Percentiles rank a stretch among this genome's conserved stretches.
phyloP scores from a whole-genome alignment of 148 eudicot genomes.

The Rhododendron ferrugineum region DNA sequence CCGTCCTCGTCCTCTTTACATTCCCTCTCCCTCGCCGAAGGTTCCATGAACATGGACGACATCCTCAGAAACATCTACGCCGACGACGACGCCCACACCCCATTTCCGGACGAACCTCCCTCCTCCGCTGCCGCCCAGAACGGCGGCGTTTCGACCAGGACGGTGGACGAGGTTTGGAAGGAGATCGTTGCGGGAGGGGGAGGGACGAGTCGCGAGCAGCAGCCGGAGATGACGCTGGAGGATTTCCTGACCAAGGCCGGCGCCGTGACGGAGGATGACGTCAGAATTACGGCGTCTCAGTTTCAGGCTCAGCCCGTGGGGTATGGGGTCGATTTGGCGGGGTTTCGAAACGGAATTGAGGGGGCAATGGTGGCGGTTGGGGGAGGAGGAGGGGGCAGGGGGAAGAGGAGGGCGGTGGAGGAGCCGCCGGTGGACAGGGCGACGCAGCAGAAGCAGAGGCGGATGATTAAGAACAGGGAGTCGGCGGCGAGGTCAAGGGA shows the following conservation, averaged over 20 bases:
- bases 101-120: background rate
- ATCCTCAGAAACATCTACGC: constrained; percentile 41
- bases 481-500: constrained; percentile 68
- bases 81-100: constrained; percentile 22
- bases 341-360: constrained; percentile 17
- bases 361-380: constrained; percentile 5
- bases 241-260: constrained; percentile 49
- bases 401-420: constrained; percentile 36
- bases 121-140: constrained; percentile 10
- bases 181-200: constrained; percentile 24
- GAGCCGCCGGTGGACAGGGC: constrained; percentile 47
- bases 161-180: constrained; percentile 43
- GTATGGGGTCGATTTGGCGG: constrained; percentile 12
- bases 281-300: constrained; percentile 25
- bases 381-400: constrained; percentile 33
- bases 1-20: constrained; percentile 10
- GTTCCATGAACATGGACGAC: constrained; percentile 56
- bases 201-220: constrained; percentile 14
- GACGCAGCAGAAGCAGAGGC: constrained; percentile 55
- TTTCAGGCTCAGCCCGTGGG: constrained; percentile 16
- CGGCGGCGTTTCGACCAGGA: constrained; percentile 14
- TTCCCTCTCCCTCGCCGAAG: constrained; percentile 17
- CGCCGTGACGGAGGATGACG: constrained; percentile 40
- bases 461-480: constrained; percentile 70
- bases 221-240: constrained; percentile 52